A percentile compares a stretch with the other conserved stretches of the same genome.
These are phyloP conservation scores for Arabidopsis lyrata DNA, from an alignment of 441 rosid species.

Conservation along the genomic window DNA sequence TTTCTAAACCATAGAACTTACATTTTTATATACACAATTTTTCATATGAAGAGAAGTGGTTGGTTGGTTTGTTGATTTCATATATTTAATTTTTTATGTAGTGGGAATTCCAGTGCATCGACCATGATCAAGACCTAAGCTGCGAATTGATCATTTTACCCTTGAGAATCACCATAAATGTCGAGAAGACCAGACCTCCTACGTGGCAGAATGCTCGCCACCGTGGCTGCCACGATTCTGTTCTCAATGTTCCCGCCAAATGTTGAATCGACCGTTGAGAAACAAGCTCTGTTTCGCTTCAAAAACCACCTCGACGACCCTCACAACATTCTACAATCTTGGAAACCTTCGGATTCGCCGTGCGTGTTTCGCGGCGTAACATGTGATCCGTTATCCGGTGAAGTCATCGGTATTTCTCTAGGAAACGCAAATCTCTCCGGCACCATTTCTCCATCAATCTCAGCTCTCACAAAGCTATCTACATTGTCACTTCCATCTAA, in stretches of 20 bases:
- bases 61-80: constrained; percentile 23
- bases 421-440: constrained; percentile 64
- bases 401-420: constrained; percentile 61
- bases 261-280: constrained; percentile 49
- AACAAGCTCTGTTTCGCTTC: constrained; percentile 68
- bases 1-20: too few relatives aligned
- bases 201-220: constrained; percentile 11
- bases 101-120: constrained; percentile 2
- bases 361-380: constrained; percentile 67
- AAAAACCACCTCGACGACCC: constrained; percentile 73
- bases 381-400: constrained; percentile 56
- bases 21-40: background rate
- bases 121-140: constrained; percentile 11
- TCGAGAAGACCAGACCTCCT: constrained; percentile 25
- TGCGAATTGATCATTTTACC: background rate
- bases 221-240: constrained; percentile 21
- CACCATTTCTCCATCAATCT: constrained; percentile 65
- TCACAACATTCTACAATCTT: constrained; percentile 56
- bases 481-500: constrained; percentile 59
- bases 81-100: background rate
- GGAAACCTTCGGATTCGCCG: constrained; percentile 70
- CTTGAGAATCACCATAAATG: constrained; percentile 13
- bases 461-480: constrained; percentile 54
- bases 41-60: background rate
- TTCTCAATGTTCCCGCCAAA: constrained; percentile 50